These are phyloP conservation scores for Capillidium heterosporum DNA, from an alignment of 371 early-diverging fungal genomes.

Conservation along the genomic window DNA sequence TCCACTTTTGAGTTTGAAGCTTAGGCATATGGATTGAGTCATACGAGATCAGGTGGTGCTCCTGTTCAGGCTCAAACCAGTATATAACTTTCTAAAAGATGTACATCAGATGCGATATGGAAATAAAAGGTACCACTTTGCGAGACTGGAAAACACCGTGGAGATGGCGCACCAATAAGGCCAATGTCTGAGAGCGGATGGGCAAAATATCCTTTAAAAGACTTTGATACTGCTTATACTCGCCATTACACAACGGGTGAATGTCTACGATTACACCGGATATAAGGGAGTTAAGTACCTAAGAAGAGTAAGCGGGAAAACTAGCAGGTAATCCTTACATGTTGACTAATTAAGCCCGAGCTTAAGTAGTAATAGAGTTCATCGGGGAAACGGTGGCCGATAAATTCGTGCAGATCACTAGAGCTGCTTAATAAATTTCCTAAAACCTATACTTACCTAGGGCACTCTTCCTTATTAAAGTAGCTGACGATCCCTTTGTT, in stretches of 20 bases:
- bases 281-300: conserved; percentile 39
- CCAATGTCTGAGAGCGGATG: conserved; percentile 37
- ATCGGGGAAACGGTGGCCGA: conserved; percentile 61
- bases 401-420: conserved; percentile 64
- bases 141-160: conserved; percentile 44
- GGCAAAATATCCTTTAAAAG: conserved; percentile 33
- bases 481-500: conserved; percentile 52
- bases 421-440: conserved; percentile 7
- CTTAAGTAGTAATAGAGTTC: conserved; percentile 52
- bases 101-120: conserved; percentile 3
- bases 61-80: conserved; percentile 37
- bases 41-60: conserved; percentile 24
- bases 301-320: conserved; percentile 1
- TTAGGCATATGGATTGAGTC: conserved; percentile 6
- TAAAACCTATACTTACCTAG: conserved; percentile 9
- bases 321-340: conserved; percentile 12
- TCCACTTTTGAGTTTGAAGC: conserved; percentile 19
- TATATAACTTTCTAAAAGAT: conserved; percentile 17
- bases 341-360: conserved; percentile 46
- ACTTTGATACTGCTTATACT: conserved; percentile 50
- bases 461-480: conserved; percentile 39
- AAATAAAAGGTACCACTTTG: conserved; percentile 27
- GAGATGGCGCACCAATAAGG: conserved; percentile 35
- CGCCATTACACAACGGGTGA: conserved; percentile 64
- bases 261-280: conserved; percentile 49